These are phyloP conservation scores for Entoloma clypeatum DNA, from an alignment of 1,284 basidiomycete species.

Conservation along the genomic window DNA sequence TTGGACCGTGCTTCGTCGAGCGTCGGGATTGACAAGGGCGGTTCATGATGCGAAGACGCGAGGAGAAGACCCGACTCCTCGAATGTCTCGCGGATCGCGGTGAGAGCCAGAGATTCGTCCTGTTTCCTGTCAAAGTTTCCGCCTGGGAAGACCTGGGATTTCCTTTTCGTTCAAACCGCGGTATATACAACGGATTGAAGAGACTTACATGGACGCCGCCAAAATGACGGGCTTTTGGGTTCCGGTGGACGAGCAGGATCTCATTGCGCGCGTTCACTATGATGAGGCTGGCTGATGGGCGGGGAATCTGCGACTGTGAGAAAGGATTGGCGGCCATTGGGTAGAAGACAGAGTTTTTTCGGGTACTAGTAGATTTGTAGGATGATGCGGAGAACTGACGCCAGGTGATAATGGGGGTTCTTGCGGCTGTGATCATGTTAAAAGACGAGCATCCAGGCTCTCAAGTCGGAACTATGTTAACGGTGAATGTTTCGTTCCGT, in stretches of 20 bases:
- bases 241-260: constrained; percentile 63
- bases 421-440: not conserved
- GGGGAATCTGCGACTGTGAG: constrained; percentile 29
- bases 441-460: too few relatives aligned
- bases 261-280: constrained; percentile 63
- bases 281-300: constrained; percentile 62
- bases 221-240: constrained; percentile 58
- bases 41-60: constrained; percentile 37
- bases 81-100: constrained; percentile 70
- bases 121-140: constrained; percentile 61
- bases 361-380: not conserved
- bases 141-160: constrained; percentile 64
- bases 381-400: not conserved
- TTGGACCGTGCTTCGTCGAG: constrained; percentile 52
- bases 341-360: constrained; percentile 1
- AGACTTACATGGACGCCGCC: constrained; percentile 60
- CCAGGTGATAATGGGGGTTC: not conserved
- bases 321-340: constrained; percentile 18
- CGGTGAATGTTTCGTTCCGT: too few relatives aligned
- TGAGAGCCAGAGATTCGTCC: constrained; percentile 51
- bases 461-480: too few relatives aligned
- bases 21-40: constrained; percentile 29
- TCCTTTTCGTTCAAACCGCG: not conserved
- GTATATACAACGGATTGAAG: not conserved
- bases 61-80: constrained; percentile 68